Conservation (phyloP, 2,329 filamentous ascomycete genomes). For the Penicillium brasilianum region DNA sequence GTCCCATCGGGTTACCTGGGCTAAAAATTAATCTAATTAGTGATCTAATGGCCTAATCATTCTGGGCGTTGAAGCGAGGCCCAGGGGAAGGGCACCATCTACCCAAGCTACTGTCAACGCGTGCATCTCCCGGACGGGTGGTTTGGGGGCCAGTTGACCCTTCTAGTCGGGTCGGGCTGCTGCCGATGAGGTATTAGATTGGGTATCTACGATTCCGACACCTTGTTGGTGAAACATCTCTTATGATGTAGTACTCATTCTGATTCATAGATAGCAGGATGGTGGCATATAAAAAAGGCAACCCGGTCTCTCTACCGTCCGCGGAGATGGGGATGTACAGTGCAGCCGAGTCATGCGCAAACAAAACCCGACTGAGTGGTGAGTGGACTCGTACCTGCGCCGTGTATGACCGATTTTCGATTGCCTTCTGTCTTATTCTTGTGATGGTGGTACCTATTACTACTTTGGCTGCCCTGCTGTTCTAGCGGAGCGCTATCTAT, state of each 20-base stretch:
- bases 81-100: conserved; percentile 25
- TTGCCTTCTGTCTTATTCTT: background rate
- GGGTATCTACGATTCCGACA: background rate
- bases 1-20: conserved; percentile 13
- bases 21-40: background rate
- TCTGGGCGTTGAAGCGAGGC: conserved; percentile 6
- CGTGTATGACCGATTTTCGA: conserved; percentile 14
- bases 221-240: background rate
- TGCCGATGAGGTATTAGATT: background rate
- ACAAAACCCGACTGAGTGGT: background rate
- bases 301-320: background rate
- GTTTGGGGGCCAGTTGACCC: conserved; percentile 7
- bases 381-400: conserved; percentile 19
- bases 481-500: background rate
- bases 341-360: conserved; percentile 14
- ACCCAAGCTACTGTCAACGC: conserved; percentile 29
- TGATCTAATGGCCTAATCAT: background rate
- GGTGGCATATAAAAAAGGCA: conserved; percentile 9
- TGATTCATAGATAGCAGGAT: background rate
- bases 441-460: background rate
- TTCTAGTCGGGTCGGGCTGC: background rate
- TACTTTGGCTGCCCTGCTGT: background rate
- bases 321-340: conserved; percentile 4
- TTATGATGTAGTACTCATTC: conserved; percentile 8
- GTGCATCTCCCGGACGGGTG: conserved; percentile 29